Evolutionary conservation across 225 moss, liverwort and hornwort genomes (phyloP).

Genomic region (Pseudisothecium myosuroides): DNA sequence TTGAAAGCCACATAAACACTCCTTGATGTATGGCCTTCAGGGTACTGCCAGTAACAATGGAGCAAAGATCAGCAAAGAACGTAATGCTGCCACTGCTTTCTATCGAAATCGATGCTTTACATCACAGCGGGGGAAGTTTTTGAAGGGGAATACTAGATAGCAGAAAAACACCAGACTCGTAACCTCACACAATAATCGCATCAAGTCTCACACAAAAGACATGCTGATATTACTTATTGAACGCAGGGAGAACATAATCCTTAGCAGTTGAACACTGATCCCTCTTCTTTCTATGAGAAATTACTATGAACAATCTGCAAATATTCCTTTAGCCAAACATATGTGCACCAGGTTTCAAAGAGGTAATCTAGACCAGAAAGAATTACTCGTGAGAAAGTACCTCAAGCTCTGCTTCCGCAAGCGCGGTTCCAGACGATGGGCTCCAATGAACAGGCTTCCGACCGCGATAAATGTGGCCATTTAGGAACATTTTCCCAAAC

Average conservation of each 20-base stretch:
- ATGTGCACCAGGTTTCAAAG: neutral
- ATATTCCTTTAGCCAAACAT: neutral
- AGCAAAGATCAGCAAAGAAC: neutral
- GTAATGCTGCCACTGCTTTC: neutral
- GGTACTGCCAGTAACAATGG: constrained; percentile 49
- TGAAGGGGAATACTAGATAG: neutral
- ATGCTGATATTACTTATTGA: neutral
- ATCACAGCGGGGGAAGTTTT: neutral
- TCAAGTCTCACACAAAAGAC: neutral
- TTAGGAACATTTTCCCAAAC: constrained; percentile 88
- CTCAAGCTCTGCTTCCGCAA: constrained; percentile 99
- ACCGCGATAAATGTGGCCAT: constrained; percentile 93
- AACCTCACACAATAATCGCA: neutral
- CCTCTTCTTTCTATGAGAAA: neutral
- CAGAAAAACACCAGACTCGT: neutral
- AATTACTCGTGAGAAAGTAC: constrained; percentile 26
- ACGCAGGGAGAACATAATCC: neutral
- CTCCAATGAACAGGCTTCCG: constrained; percentile 98
- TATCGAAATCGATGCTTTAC: neutral
- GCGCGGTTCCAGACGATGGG: constrained; percentile 89
- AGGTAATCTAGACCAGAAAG: neutral
- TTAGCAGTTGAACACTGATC: neutral
- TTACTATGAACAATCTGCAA: neutral
- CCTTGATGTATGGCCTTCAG: constrained; percentile 87
- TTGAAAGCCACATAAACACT: constrained; percentile 88